A percentile compares a stretch with the other conserved stretches of the same genome.
These are phyloP conservation scores for Discostella stelligeroides DNA, from an alignment of 108 stramenopile genomes.

Conservation along the genomic window DNA sequence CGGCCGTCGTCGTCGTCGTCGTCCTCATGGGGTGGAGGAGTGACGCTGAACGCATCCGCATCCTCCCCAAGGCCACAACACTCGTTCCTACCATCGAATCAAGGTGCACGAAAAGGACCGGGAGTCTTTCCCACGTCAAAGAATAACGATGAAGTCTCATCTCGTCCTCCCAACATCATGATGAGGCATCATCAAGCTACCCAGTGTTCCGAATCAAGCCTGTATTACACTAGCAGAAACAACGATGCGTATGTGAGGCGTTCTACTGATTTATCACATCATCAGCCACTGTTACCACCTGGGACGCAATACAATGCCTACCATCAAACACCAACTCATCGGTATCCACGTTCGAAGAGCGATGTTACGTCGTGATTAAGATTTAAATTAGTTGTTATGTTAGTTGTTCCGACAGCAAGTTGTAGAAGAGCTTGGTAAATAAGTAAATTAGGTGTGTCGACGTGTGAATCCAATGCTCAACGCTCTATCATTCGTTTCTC, in stretches of 20 bases:
- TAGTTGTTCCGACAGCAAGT: too few relatives aligned
- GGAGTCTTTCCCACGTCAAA: neutral
- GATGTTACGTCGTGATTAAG: neutral
- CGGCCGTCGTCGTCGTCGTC: neutral
- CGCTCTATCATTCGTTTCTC: too few relatives aligned
- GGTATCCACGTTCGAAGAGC: neutral
- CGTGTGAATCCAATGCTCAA: too few relatives aligned
- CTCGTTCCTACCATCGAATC: constrained; percentile 1
- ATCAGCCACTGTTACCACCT: neutral
- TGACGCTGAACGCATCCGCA: neutral
- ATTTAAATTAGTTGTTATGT: too few relatives aligned
- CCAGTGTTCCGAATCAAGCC: too few relatives aligned
- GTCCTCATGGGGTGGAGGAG: neutral
- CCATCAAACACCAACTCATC: neutral
- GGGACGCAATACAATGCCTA: neutral
- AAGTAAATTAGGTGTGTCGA: too few relatives aligned
- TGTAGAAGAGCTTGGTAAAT: too few relatives aligned
- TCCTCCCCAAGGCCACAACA: constrained; percentile 15
- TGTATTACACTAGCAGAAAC: too few relatives aligned
- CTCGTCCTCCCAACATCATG: neutral
- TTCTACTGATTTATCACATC: too few relatives aligned
- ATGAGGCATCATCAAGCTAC: too few relatives aligned
- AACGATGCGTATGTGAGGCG: too few relatives aligned
- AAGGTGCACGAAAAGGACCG: neutral
- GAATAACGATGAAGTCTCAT: too few relatives aligned